phyloP scores from a whole-genome alignment of 2,329 filamentous ascomycete genomes.

The Sarocladium kiliense region DNA sequence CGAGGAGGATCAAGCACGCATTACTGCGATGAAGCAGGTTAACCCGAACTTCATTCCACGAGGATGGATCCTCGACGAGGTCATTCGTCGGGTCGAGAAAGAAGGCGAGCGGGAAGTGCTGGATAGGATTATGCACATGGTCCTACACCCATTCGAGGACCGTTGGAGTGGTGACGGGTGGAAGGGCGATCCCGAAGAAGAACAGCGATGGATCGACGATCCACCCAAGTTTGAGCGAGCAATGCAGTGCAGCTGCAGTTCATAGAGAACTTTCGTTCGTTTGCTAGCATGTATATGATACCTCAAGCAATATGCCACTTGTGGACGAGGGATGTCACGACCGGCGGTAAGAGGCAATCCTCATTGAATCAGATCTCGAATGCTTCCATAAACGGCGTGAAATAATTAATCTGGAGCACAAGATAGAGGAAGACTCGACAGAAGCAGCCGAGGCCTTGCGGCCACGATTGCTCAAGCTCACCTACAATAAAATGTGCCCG shows the following conservation, averaged over 20 bases:
- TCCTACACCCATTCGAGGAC: slow-evolving; percentile 79
- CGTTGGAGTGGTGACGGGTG: slow-evolving; percentile 55
- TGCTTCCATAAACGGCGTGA: slow-evolving; percentile 68
- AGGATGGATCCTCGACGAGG: slow-evolving; percentile 87
- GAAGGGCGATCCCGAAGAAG: slow-evolving; percentile 63
- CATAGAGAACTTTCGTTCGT: slow-evolving; percentile 40
- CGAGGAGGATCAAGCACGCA: slow-evolving; percentile 55
- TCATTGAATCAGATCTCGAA: slow-evolving; percentile 56
- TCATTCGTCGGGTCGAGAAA: slow-evolving; percentile 85
- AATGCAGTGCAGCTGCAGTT: slow-evolving; percentile 95
- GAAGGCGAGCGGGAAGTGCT: slow-evolving; percentile 76
- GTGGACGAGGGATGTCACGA: slow-evolving; percentile 51
- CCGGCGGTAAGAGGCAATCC: slow-evolving; percentile 68
- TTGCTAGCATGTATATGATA: not conserved
- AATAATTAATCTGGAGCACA: slow-evolving; percentile 57
- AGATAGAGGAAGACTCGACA: slow-evolving; percentile 68
- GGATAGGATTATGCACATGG: slow-evolving; percentile 73
- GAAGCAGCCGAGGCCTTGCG: slow-evolving; percentile 31
- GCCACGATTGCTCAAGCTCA: slow-evolving; percentile 47
- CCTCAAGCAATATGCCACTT: not conserved
- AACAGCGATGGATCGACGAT: slow-evolving; percentile 78
- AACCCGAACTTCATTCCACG: slow-evolving; percentile 93
- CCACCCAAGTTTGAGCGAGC: slow-evolving; percentile 72
- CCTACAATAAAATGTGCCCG: slow-evolving; percentile 69
- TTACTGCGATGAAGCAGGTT: slow-evolving; percentile 70